Evolutionary conservation across 805 yeast genomes (phyloP), one percentile per base, ranked within the genome.

Genomic region (Cyberlindnera maclurae): DNA sequence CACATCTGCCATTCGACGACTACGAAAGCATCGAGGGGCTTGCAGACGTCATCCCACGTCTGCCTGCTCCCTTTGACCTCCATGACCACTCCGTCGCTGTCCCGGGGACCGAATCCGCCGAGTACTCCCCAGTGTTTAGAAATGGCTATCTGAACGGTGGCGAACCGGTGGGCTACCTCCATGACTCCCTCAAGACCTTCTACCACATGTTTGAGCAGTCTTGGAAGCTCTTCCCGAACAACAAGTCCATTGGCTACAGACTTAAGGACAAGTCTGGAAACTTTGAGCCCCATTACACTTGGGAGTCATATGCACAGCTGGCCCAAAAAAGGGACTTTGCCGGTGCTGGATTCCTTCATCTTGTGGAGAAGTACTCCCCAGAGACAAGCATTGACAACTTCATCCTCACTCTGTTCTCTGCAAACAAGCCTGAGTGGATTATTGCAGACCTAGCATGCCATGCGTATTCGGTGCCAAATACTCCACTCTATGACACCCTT

Each of bases 401-500:
- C 48, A 62, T 78, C 29, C 69, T 79, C 33, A 64, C 82, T 2
- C 50, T 81, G 15, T 73, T 74, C 55, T 70, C 82, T 17, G 64
- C 68, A 15, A 81, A 81, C 54, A 64, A 77, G 35, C 65, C 72
- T 8, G 85, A 82, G 58, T 83, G 93, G 93, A 66, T 70, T 26
- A 55, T 82, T 15, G 59, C 82, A 22, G 93, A 83, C 59, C 57
- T 82, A 50, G 88, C 87, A 1, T 75, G 83, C 50, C 70, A 68
- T 32, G 68, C 76, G 7, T 79, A 74, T 61, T 70, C 70, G 57
- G 69, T 65, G 30, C 57, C 74, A n/a, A 67, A 69, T 42, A 75
- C 78, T 10, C 71, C 78, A 4, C 54, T 75, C 16, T 75, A 75
- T 50, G 80, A 76, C 43, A 73, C 80, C 8, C 54, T 75, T 41